phyloP scores from a whole-genome alignment of 441 rosid genomes.

The Aquilaria agallochum region DNA sequence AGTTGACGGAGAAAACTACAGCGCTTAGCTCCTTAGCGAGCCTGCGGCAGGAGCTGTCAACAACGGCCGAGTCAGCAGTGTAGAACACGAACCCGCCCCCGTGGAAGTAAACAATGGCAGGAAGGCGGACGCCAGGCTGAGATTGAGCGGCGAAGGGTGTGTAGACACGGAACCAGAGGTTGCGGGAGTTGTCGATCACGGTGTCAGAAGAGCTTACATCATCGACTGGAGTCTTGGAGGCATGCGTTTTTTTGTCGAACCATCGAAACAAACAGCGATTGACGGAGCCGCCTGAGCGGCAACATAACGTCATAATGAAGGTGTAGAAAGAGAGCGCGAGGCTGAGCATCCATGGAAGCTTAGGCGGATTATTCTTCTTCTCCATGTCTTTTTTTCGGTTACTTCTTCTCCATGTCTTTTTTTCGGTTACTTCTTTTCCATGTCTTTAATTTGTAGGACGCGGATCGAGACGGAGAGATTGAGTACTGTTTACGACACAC shows the following conservation, averaged over 20 bases:
- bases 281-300: conserved; percentile 11
- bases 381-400: no score
- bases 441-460: no score
- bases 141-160: not conserved
- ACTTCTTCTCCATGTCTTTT: no score
- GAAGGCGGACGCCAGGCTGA: not conserved
- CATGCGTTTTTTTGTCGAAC: conserved; percentile 4
- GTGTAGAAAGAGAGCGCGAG: not conserved
- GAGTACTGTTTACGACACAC: no score
- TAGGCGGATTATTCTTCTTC: no score
- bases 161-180: conserved; percentile 5
- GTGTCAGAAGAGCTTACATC: conserved; percentile 11
- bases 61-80: not conserved
- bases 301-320: not conserved
- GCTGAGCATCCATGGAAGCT: not conserved
- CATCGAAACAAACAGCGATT: conserved; percentile 7
- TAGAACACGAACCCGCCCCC: conserved; percentile 5
- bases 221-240: not conserved
- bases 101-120: not conserved
- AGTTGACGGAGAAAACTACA: no score
- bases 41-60: not conserved
- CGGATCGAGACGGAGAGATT: no score
- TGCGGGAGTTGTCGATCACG: conserved; percentile 4
- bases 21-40: not conserved
- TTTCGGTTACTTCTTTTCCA: no score